phyloP scores from a whole-genome alignment of 2,329 filamentous ascomycete genomes.

The Tolypocladium endophyticum region DNA sequence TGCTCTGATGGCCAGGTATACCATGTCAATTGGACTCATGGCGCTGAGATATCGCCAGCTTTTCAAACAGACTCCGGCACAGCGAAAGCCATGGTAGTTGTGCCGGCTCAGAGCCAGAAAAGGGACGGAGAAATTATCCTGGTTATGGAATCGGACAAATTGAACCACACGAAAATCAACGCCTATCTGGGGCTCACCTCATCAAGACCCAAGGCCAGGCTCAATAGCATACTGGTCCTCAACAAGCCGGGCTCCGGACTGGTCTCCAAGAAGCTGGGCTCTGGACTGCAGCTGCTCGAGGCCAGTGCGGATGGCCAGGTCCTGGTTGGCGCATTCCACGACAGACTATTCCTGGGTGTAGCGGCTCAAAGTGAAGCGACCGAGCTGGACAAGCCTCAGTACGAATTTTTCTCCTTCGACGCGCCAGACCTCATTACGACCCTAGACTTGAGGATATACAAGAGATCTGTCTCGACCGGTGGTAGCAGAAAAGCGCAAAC shows the following conservation, averaged over 20 bases:
- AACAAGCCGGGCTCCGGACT: constrained; percentile 23
- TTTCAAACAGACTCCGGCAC: constrained; percentile 32
- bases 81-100: constrained; percentile 34
- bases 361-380: constrained; percentile 11
- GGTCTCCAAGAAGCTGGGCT: constrained; percentile 22
- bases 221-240: constrained; percentile 26
- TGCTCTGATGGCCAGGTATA: constrained; percentile 47
- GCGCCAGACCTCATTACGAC: constrained; percentile 54
- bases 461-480: constrained; percentile 5
- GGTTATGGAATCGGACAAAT: constrained; percentile 31
- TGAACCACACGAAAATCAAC: constrained; percentile 25
- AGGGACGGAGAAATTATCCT: constrained; percentile 33
- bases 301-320: constrained; percentile 43
- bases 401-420: constrained; percentile 49
- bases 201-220: constrained; percentile 9
- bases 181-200: constrained; percentile 29
- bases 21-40: constrained; percentile 47
- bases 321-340: constrained; percentile 33
- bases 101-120: constrained; percentile 22
- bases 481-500: constrained; percentile 13
- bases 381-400: constrained; percentile 23
- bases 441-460: constrained; percentile 47
- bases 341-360: constrained; percentile 24
- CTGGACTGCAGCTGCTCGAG: constrained; percentile 31
- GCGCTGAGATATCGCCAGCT: constrained; percentile 27